A percentile compares a stretch with the other conserved stretches of the same genome.
Evolutionary conservation across 2,329 filamentous ascomycete species (phyloP).

Genomic region (Neofusicoccum kwambonambiense): DNA sequence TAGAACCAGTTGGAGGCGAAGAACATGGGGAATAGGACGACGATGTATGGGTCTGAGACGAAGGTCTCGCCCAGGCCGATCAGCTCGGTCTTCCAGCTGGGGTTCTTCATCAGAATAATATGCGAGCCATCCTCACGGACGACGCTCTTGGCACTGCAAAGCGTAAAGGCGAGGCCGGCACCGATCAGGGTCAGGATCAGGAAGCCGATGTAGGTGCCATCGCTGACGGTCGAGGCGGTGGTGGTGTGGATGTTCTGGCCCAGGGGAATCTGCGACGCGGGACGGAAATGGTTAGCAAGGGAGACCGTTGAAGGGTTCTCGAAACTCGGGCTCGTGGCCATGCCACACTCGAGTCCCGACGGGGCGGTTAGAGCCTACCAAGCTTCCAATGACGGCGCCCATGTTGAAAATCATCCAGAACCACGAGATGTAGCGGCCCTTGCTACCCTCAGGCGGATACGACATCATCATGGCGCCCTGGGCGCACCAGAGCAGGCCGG

Average conservation of each 20-base stretch:
- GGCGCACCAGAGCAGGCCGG: slow-evolving; percentile 77
- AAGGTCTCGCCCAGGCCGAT: slow-evolving; percentile 73
- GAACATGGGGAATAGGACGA: slow-evolving; percentile 77
- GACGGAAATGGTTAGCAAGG: slow-evolving; percentile 14
- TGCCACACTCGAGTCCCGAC: slow-evolving; percentile 28
- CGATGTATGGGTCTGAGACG: slow-evolving; percentile 66
- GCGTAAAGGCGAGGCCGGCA: slow-evolving; percentile 65
- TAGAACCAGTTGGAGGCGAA: slow-evolving; percentile 78
- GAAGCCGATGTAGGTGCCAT: slow-evolving; percentile 87
- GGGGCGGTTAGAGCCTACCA: slow-evolving; percentile 47
- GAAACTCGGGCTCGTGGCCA: slow-evolving; percentile 25
- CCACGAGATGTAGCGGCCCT: slow-evolving; percentile 84
- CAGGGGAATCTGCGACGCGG: slow-evolving; percentile 59
- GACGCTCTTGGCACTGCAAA: slow-evolving; percentile 71
- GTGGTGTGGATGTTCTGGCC: slow-evolving; percentile 67
- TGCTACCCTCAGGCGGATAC: slow-evolving; percentile 76
- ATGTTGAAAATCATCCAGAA: slow-evolving; percentile 97
- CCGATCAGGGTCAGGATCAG: slow-evolving; percentile 77
- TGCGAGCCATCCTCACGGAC: slow-evolving; percentile 73
- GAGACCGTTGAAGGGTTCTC: slow-evolving; percentile 16
- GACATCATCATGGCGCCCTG: slow-evolving; percentile 88
- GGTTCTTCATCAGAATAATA: slow-evolving; percentile 87
- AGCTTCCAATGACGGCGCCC: slow-evolving; percentile 80
- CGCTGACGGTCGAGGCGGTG: slow-evolving; percentile 54
- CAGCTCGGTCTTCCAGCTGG: slow-evolving; percentile 79